A percentile compares a stretch with the other conserved stretches of the same genome.
phyloP scores from a whole-genome alignment of 805 yeast genomes.

The Yarrowia keelungensis region DNA sequence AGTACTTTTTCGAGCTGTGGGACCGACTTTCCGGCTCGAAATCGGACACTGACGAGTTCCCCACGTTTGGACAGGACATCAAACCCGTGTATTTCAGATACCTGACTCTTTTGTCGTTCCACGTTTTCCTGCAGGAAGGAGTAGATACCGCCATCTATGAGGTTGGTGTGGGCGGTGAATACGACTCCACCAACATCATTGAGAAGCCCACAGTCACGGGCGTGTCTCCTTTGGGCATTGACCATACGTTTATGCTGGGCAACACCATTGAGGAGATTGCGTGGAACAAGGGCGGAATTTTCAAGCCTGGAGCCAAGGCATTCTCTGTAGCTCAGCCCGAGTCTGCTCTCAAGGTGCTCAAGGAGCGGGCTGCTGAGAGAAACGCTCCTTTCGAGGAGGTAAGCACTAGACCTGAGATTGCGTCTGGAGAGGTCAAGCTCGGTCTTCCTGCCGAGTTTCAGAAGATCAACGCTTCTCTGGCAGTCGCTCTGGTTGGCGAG shows the following conservation, averaged over 20 bases:
- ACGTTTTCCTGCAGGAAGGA: constrained; percentile 83
- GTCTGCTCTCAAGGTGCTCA: constrained; percentile 59
- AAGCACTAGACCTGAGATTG: constrained; percentile 53
- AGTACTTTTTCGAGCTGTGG: constrained; percentile 95
- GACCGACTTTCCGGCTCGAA: constrained; percentile 68
- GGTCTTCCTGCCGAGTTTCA: constrained; percentile 76
- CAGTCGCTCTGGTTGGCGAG: constrained; percentile 69
- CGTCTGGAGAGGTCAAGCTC: constrained; percentile 45
- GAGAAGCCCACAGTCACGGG: constrained; percentile 84
- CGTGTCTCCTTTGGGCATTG: constrained; percentile 85
- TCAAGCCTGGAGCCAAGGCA: constrained; percentile 72
- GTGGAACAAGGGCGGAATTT: constrained; percentile 96
- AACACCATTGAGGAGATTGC: constrained; percentile 87
- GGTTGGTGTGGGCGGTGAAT: constrained; percentile 98
- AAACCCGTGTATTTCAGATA: constrained; percentile 95
- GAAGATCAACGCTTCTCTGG: constrained; percentile 83
- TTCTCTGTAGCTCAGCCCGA: constrained; percentile 68
- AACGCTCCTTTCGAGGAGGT: constrained; percentile 60
- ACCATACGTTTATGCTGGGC: constrained; percentile 88
- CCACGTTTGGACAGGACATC: constrained; percentile 72
- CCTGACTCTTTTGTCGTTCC: constrained; percentile 87
- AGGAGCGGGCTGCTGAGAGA: constrained; percentile 73
- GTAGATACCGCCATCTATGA: constrained; percentile 95
- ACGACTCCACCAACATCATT: constrained; percentile 92
- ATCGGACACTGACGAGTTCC: constrained; percentile 66